Conservation (phyloP, 306 rosid genomes). For the Pterocarpus macrocarpus region DNA sequence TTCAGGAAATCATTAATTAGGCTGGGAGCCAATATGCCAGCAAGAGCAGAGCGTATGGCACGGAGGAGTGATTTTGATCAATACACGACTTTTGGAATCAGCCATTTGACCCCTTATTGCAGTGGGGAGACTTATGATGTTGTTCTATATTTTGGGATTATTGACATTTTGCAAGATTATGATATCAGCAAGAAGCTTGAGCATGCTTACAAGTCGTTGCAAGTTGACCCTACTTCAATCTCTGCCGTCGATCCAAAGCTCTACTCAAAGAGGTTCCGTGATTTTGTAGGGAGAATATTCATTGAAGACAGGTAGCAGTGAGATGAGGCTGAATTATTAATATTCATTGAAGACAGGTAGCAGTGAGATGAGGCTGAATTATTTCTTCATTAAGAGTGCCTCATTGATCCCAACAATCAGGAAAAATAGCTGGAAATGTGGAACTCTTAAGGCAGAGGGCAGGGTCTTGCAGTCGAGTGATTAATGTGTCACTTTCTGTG, state of each 20-base stretch:
- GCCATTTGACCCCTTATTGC: constrained; percentile 82
- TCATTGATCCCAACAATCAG: constrained; percentile 32
- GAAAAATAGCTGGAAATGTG: constrained; percentile 27
- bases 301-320: constrained; percentile 77
- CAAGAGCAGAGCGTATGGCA: constrained; percentile 89
- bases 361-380: constrained; percentile 4
- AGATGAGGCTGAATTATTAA: constrained; percentile 38
- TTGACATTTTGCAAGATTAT: constrained; percentile 97
- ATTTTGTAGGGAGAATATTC: constrained; percentile 86
- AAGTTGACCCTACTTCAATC: constrained; percentile 84
- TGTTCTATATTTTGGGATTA: constrained; percentile 90
- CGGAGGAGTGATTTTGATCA: constrained; percentile 92
- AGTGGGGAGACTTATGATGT: constrained; percentile 85
- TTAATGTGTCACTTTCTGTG: constrained; percentile 32
- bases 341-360: constrained; percentile 88
- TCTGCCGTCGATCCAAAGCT: constrained; percentile 99
- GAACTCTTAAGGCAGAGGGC: not conserved
- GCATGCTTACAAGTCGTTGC: constrained; percentile 95
- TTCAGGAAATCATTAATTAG: constrained; percentile 93
- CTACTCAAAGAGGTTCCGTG: constrained; percentile 90
- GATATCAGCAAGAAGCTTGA: constrained; percentile 97
- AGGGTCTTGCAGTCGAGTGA: constrained; percentile 32
- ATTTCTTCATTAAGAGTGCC: constrained; percentile 12
- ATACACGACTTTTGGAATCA: constrained; percentile 75
- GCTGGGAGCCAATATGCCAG: constrained; percentile 98